These are phyloP conservation scores for Bipolaris cookei DNA, from an alignment of 2,329 filamentous ascomycete species.

Conservation along the genomic window DNA sequence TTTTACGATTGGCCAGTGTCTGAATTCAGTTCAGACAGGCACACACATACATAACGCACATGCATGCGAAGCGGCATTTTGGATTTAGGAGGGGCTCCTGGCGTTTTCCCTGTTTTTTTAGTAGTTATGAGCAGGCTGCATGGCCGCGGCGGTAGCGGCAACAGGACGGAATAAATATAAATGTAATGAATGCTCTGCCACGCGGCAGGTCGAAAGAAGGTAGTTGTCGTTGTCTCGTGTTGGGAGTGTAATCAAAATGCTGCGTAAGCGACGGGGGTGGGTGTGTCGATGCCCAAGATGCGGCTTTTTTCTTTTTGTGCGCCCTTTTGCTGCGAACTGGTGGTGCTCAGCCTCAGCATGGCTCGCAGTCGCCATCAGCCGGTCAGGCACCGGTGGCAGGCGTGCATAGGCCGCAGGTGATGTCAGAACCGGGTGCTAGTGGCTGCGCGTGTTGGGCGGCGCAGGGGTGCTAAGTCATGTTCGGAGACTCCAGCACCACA, in stretches of 20 bases:
- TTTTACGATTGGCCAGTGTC: conserved; percentile 15
- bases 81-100: conserved; percentile 7
- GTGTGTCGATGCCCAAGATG: conserved; percentile 3
- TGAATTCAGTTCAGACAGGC: not conserved
- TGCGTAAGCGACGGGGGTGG: not conserved
- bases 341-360: conserved; percentile 13
- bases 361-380: conserved; percentile 7
- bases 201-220: not conserved
- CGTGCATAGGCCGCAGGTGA: conserved; percentile 10
- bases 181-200: conserved; percentile 9
- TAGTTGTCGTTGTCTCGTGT: not conserved
- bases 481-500: conserved; percentile 19
- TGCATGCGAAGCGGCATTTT: conserved; percentile 16
- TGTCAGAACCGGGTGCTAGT: conserved; percentile 16
- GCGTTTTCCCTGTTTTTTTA: conserved; percentile 20
- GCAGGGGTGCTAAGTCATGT: conserved; percentile 21
- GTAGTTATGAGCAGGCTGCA: conserved; percentile 8
- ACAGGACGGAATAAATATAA: conserved; percentile 18
- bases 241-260: not conserved
- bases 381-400: conserved; percentile 11
- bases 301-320: conserved; percentile 11
- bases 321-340: not conserved
- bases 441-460: conserved; percentile 12
- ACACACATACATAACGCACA: too few relatives aligned
- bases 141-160: conserved; percentile 1